These are phyloP conservation scores for Botrytis aclada DNA, from an alignment of 2,329 filamentous ascomycete species.

Conservation along the genomic window DNA sequence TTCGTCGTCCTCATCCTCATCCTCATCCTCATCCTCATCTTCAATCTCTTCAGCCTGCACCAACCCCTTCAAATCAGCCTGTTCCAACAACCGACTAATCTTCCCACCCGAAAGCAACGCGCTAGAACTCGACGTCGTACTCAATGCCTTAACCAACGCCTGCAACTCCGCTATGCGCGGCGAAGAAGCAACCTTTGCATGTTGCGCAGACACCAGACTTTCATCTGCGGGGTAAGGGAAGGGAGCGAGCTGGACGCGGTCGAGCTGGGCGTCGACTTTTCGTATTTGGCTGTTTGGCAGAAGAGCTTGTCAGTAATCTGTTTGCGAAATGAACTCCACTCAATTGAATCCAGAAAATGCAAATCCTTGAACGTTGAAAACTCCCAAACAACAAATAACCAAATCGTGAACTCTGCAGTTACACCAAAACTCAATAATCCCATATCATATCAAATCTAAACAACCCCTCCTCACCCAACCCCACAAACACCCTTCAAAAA, in stretches of 20 bases:
- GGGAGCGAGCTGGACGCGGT: conserved; percentile 55
- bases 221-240: conserved; percentile 42
- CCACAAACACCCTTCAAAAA: background rate
- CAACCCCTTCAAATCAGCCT: conserved; percentile 55
- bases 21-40: conserved; percentile 39
- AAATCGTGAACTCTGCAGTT: background rate
- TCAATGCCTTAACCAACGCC: conserved; percentile 66
- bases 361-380: background rate
- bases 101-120: conserved; percentile 58
- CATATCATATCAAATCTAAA: background rate
- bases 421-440: background rate
- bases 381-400: background rate
- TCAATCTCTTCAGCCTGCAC: conserved; percentile 35
- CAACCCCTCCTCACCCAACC: background rate
- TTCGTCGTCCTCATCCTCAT: conserved; percentile 17
- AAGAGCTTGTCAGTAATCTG: background rate
- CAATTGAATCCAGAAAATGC: background rate
- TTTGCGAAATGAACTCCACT: background rate
- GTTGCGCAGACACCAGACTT: conserved; percentile 33
- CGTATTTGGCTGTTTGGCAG: conserved; percentile 48
- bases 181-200: conserved; percentile 41
- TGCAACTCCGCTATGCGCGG: conserved; percentile 61
- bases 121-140: conserved; percentile 63
- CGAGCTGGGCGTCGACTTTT: conserved; percentile 62
- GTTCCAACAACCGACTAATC: conserved; percentile 60